Conservation (phyloP, 1,284 basidiomycete genomes). For the Fomitopsis pinicola region DNA sequence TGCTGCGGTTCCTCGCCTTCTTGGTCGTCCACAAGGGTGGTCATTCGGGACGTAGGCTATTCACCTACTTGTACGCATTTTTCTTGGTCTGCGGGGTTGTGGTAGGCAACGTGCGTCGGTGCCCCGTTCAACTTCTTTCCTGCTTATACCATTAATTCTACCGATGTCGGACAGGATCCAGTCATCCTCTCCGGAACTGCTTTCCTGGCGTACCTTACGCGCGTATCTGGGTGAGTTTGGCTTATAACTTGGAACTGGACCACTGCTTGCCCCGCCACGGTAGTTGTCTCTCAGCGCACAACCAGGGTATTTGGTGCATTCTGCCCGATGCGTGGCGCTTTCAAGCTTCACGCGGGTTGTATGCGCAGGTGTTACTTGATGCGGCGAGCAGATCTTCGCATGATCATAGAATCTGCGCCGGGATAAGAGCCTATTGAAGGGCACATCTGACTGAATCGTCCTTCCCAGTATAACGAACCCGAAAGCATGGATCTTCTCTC, state of each 20-base stretch:
- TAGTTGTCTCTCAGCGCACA: no score
- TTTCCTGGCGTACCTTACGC: conserved; percentile 83
- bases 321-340: no score
- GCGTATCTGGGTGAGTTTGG: conserved; percentile 52
- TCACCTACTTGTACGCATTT: conserved; percentile 30
- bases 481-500: conserved; percentile 63
- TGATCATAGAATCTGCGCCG: no score
- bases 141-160: no score
- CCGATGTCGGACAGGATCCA: conserved; percentile 51
- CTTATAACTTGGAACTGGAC: neutral
- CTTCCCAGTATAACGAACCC: conserved; percentile 44
- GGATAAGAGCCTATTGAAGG: no score
- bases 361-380: no score
- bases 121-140: neutral
- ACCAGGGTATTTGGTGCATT: no score
- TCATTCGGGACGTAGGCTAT: conserved; percentile 66
- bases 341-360: no score
- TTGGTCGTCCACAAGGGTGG: conserved; percentile 81
- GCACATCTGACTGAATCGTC: neutral
- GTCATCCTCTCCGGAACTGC: conserved; percentile 84
- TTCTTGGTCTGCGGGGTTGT: conserved; percentile 69
- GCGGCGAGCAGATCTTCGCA: no score
- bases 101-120: conserved; percentile 70
- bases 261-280: no score
- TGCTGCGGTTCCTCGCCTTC: conserved; percentile 85